A percentile compares a stretch with the other conserved stretches of the same genome.
These are phyloP conservation scores for Picea sitchensis DNA, from an alignment of 75 land plant genomes.

Conservation along the genomic window DNA sequence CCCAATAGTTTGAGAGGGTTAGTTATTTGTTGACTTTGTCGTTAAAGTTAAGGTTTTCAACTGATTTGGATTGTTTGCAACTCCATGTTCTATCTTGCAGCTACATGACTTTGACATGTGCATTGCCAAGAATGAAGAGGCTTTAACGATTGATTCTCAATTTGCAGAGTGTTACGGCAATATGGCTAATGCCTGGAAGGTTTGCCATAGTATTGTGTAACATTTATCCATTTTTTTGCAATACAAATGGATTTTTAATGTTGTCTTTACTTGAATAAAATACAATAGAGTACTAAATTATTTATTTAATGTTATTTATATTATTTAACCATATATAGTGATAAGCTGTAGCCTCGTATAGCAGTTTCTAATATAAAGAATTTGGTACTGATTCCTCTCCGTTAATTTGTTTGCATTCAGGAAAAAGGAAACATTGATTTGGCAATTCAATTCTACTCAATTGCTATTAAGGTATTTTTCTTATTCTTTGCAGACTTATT, in stretches of 20 bases:
- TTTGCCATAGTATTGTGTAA: background rate
- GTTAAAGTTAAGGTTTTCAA: background rate
- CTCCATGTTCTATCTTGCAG: constrained; percentile 17
- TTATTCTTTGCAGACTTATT: background rate
- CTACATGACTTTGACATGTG: constrained; percentile 57
- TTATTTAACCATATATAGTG: background rate
- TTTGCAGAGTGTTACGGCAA: constrained; percentile 59
- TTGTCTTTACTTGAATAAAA: background rate
- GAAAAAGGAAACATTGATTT: constrained; percentile 56
- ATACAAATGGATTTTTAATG: background rate
- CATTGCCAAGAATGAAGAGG: constrained; percentile 50
- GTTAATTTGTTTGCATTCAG: constrained; percentile 12
- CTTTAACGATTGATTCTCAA: constrained; percentile 38
- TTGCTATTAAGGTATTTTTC: constrained; percentile 42
- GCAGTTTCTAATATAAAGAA: background rate
- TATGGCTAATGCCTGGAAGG: constrained; percentile 67
- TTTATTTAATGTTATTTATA: background rate
- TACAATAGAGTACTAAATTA: background rate
- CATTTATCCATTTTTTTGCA: background rate
- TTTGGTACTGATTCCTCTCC: background rate
- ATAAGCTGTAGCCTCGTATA: background rate
- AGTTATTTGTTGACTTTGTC: background rate
- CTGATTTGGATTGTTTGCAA: constrained; percentile 3
- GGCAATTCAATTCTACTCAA: constrained; percentile 39
- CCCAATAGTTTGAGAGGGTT: too few relatives aligned